Percentiles rank a stretch among this genome's conserved stretches.
Evolutionary conservation across 129 eudicot genomes (phyloP).

Genomic region (Scalesia atractyloides): DNA sequence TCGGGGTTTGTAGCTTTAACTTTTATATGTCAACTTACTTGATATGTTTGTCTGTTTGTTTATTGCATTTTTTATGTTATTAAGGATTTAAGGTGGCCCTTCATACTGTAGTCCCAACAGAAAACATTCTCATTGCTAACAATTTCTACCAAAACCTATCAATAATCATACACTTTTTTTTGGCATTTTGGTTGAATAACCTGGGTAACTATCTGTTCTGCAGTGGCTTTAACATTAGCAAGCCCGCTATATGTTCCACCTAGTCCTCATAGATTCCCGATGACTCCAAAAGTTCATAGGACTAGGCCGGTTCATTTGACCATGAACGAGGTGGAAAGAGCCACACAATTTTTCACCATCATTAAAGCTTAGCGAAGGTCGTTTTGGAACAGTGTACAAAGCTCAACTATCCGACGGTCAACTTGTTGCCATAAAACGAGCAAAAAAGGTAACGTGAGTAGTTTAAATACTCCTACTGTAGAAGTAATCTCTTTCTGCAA

Average conservation of each 20-base stretch:
- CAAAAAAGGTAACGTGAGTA: slow-evolving; percentile 62
- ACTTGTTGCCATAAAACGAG: slow-evolving; percentile 85
- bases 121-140: too few species aligned
- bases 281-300: slow-evolving; percentile 72
- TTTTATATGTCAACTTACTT: too few species aligned
- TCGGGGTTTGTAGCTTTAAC: too few species aligned
- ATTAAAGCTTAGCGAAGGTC: slow-evolving; percentile 76
- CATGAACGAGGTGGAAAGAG: slow-evolving; percentile 67
- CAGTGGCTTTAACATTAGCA: slow-evolving; percentile 69
- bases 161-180: background rate
- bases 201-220: slow-evolving; percentile 22
- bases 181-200: slow-evolving; percentile 12
- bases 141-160: background rate
- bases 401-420: slow-evolving; percentile 79
- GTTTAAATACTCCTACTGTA: background rate
- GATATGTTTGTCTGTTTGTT: too few species aligned
- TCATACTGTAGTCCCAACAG: too few species aligned
- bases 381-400: slow-evolving; percentile 86
- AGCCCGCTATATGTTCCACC: slow-evolving; percentile 79
- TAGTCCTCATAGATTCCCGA: slow-evolving; percentile 75
- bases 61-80: slow-evolving; percentile 1
- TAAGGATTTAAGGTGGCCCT: slow-evolving; percentile 15
- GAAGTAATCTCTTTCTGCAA: background rate
- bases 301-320: slow-evolving; percentile 77
- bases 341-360: slow-evolving; percentile 82